Evolutionary conservation across 2,329 filamentous ascomycete species (phyloP).

Genomic region (Teratosphaeria viscida): DNA sequence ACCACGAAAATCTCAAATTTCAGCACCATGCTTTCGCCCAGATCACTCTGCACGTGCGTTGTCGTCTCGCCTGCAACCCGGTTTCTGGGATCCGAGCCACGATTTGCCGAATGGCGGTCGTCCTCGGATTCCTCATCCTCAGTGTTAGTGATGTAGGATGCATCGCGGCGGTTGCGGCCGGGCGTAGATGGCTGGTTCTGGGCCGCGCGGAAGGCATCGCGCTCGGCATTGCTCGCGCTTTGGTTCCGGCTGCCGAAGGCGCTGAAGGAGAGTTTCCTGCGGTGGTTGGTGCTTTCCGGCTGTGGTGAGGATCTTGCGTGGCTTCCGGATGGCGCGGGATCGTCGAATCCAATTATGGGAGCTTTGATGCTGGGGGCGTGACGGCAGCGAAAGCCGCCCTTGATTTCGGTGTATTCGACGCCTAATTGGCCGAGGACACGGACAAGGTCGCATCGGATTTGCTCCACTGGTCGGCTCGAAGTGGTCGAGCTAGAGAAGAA

Average conservation of each 20-base stretch:
- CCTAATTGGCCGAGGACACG: conserved; percentile 77
- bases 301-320: conserved; percentile 37
- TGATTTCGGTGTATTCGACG: conserved; percentile 87
- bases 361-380: conserved; percentile 80
- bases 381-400: conserved; percentile 82
- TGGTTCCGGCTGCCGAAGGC: conserved; percentile 48
- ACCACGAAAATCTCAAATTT: conserved; percentile 96
- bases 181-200: conserved; percentile 32
- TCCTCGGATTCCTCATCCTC: conserved; percentile 39
- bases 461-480: conserved; percentile 74
- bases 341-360: conserved; percentile 27
- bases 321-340: conserved; percentile 43
- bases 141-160: neutral
- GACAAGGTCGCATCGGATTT: conserved; percentile 84
- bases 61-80: conserved; percentile 74
- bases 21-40: conserved; percentile 72
- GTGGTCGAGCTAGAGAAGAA: conserved; percentile 96
- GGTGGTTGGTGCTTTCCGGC: conserved; percentile 40
- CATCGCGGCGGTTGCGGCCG: neutral
- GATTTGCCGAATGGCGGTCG: conserved; percentile 11
- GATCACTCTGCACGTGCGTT: conserved; percentile 82
- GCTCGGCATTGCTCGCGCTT: conserved; percentile 43
- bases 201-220: conserved; percentile 59
- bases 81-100: conserved; percentile 26
- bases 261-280: conserved; percentile 74